Base-by-base conservation (phyloP, 306 rosid genomes). In the Benincasa hispida region DNA sequence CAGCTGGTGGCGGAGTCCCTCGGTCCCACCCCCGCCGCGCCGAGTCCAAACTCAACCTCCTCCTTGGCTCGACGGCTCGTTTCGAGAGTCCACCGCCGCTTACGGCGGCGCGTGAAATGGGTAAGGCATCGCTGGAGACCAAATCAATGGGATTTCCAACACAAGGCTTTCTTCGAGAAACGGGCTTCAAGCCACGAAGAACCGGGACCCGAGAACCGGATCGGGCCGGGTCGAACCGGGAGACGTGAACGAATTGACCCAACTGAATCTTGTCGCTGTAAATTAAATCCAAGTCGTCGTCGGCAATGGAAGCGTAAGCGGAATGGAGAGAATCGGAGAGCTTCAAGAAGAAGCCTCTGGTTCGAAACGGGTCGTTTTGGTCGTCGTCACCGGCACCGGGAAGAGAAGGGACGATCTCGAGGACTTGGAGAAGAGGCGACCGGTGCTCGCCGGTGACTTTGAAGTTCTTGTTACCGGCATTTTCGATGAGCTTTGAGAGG, bases 31-130 rank as follows among this genome's bases (percentile, higher is more conserved):
- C 86, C 47, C 87, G 83, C 75, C 89, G 86, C 1, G 89, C 57
- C 8, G 93, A 91, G 83, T 89, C 96, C 83, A 91, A 82, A 73
- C 96, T 91, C 82, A 91, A 61, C 80, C 96, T 87, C 62, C 93
- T 84, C 84, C 77, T 66, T 4, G 57, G 21, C 57, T 53, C 12
- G 57, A 37, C 65, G 2, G 34, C 18, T 6, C 24, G 66, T 41
- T 75, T 82, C 17, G 53, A 74, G n/a, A 85, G 80, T 13, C 79
- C 81, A 7, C 28, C 22, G 3, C 10, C 58, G 5, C 10, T 22
- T 4, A 53, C 32, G 21, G 67, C 39, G 68, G 68, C 60, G 19
- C 76, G 50, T 47, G 62, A 47, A 58, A 77, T 42, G 65, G 50
- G 81, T 25, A 87, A 57, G 30, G 51, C 78, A 3, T 87, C 89